Evolutionary conservation across 2,329 filamentous ascomycete genomes (phyloP), one percentile per base, ranked within the genome.

Genomic region (Neurospora sp.): DNA sequence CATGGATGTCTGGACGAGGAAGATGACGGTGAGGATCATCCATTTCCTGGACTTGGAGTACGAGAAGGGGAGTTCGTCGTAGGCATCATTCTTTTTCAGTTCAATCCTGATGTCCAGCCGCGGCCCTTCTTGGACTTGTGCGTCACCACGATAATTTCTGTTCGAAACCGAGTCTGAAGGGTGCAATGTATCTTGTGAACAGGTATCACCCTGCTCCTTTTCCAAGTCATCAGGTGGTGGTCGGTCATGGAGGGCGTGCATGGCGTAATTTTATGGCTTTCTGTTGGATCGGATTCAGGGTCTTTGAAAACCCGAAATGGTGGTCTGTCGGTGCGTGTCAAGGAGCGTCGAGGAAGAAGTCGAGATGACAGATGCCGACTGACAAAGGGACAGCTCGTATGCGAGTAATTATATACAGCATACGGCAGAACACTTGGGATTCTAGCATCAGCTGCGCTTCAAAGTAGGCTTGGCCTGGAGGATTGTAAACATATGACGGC

Each of bases 1-100:
- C 90, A 92, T 92, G 3, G 90, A 92, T 1, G 88, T 86, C 77
- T 92, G 90, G 4, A 92, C 89, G 74, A 89, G 81, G 81, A 92
- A 92, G 78, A 92, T 91, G 77, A 92, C 84, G n/a, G 84, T 85
- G 69, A 92, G 85, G 74, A 92, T 91, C 76, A 83, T 87, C 90
- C 90, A 92, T 80, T 92, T 92, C 80, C 88, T 90, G 81, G 80
- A 84, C 12, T 73, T 78, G 0, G 88, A 81, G 72, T 87, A 92
- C 8, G 82, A 81, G 76, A 84, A 92, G 68, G 89, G 89, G 0
- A 92, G 83, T 75, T 91, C 83, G 23, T 86, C 83, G 77, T 89
- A 89, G 79, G 88, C 91, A 74, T 91, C 88, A 40, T 83, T 80
- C 67, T 84, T 82, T n/a, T 81, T 83, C 73, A 85, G 83, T 39